Evolutionary conservation across 1,139 yeast species (phyloP), one percentile per base, ranked within the genome.

Genomic region (Wickerhamomyces sp.): DNA sequence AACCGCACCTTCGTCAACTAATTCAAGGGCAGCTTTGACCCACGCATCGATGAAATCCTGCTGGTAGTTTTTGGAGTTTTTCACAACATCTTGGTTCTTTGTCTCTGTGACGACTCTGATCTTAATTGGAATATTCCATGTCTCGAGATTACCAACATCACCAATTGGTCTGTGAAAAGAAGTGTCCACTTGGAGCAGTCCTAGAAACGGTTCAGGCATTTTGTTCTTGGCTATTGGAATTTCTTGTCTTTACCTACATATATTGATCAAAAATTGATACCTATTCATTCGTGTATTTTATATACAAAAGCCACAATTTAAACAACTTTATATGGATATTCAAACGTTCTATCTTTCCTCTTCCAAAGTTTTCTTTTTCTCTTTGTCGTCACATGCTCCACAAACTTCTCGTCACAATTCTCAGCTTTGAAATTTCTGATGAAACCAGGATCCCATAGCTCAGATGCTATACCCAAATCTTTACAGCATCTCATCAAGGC

Each of bases 401-500:
- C 96, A 64, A 85, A 88, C 45, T 83, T 78, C 51, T 88, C 92
- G 46, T 83, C 90, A 60, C 97, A 86, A 49, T 78, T 63, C 51
- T 77, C 70, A 54, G 73, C 74, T 63, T 90, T 92, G 74, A 89
- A 92, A 29, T 66, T 64, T 49, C 92, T 76, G 46, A 92, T 89
- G 55, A 90, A 92, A 31, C 78, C 68, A 1, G 98, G 98, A 58
- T 92, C 98, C 98, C 98, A 92, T 40, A 92, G 70, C 56, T 92
- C 98, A 45, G 95, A 85, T 2, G 97, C 98, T 52, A 92, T 84
- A 5, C 97, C 97, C 53, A 92, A 71, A 64, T 92, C 98, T 59
- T 92, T 92, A 64, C 98, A 92, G 58, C 97, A 90, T 58, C 98
- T 76, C 97, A 92, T 92, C 61, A 92, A 68, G 0, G 98, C 97